Percentiles rank a stretch among this genome's conserved stretches.
Conservation (phyloP, 2,329 filamentous ascomycete genomes). For the Cladosporium sp. region DNA sequence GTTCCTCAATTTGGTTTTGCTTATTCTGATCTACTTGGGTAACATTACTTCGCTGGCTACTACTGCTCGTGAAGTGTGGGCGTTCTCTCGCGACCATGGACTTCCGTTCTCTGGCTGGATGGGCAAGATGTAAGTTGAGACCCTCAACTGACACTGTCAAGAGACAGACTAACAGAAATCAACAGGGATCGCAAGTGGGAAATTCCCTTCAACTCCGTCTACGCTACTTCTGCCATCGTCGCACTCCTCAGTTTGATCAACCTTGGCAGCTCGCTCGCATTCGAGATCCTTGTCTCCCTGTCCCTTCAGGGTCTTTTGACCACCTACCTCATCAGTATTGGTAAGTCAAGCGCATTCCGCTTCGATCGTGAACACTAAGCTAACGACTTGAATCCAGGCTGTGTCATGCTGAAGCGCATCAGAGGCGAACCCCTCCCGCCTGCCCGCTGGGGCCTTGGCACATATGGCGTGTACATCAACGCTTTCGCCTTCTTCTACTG, state of each 20-base stretch:
- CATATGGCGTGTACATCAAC: slow-evolving; percentile 23
- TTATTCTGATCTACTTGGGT: slow-evolving; percentile 22
- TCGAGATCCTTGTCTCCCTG: slow-evolving; percentile 32
- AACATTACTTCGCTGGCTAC: slow-evolving; percentile 17
- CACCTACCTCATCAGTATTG: slow-evolving; percentile 34
- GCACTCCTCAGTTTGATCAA: slow-evolving; percentile 33
- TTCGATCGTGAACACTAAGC: background rate
- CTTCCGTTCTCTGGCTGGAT: slow-evolving; percentile 31
- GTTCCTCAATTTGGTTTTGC: slow-evolving; percentile 21
- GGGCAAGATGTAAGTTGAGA: slow-evolving; percentile 22
- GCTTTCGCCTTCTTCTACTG: slow-evolving; percentile 23
- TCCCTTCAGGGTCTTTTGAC: slow-evolving; percentile 31
- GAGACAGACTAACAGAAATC: background rate
- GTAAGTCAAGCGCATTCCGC: background rate
- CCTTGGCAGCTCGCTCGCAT: slow-evolving; percentile 32
- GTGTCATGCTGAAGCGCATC: slow-evolving; percentile 21
- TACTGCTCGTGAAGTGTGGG: slow-evolving; percentile 42
- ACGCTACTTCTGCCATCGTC: slow-evolving; percentile 26
- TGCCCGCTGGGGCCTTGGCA: slow-evolving; percentile 23
- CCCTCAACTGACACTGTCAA: background rate
- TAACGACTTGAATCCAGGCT: slow-evolving; percentile 15
- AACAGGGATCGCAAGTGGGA: slow-evolving; percentile 17
- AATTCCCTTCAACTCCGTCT: slow-evolving; percentile 33
- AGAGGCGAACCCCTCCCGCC: slow-evolving; percentile 20
- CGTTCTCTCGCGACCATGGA: slow-evolving; percentile 30